Base-by-base conservation (phyloP, 73 alveolate genomes). In the Stentor roeselii region DNA sequence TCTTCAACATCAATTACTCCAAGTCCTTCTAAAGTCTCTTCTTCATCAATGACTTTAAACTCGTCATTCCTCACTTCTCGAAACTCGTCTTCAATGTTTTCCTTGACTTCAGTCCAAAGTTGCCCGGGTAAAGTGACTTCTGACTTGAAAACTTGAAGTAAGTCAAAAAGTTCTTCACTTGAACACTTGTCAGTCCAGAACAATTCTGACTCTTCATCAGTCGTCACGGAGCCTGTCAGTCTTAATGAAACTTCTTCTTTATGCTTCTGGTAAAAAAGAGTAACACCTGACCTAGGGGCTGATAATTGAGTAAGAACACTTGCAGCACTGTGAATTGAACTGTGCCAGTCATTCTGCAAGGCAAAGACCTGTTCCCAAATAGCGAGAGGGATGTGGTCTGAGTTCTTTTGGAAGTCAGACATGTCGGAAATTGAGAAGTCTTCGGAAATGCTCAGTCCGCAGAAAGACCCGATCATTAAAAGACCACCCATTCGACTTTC, bases 301-400 rank as follows among this genome's bases (percentile, higher is more conserved):
- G 88, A 91, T 34, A 91, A 61, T 59, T 91, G 85, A 34, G 86
- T 83, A 36, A 91, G 86, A 21, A 91, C 91, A 36, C 58, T 41
- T 32, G 96, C 84, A 34, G 94, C 96, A 4, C 88, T 93, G 59
- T 89, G 59, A 2, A 91, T 90, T 32, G 88, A 83, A 0, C 60
- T 11, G 59, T 91, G 91, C 94, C 96, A 91, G 61, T 91, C 93
- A 30, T 91, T 84, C 76, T 91, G 90, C 0, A 91, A 87, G 36
- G 84, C 61, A 61, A 88, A 89, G 11, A 91, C 94, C 35, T 82
- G 36, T 61, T 91, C 84, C 96, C 96, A 91, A 2, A 88, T 27
- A 30, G 89, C 89, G 6, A 82, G 86, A 6, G 91, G 84, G 32
- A 82, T 75, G 35, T 82, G 76, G 37, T 60, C 75, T 3, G 90